These are phyloP conservation scores for Lophium mytilinum DNA, from an alignment of 495 filamentous ascomycete species.

Conservation along the genomic window DNA sequence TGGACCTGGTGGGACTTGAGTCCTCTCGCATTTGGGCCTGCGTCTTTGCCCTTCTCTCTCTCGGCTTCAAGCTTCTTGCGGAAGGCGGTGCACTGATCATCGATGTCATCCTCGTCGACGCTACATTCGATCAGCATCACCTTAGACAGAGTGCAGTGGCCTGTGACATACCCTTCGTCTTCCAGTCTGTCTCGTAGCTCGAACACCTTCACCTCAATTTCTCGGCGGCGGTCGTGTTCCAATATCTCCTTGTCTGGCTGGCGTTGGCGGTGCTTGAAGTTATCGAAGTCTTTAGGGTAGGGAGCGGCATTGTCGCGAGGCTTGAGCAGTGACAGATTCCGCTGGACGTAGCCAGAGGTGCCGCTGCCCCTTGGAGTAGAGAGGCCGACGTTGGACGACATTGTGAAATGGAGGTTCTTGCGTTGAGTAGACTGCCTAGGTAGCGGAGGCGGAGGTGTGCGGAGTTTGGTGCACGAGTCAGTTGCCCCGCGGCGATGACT, in stretches of 20 bases:
- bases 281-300: conserved; percentile 56
- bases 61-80: conserved; percentile 55
- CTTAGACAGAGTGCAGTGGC: background rate
- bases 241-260: conserved; percentile 86
- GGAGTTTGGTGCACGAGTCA: background rate
- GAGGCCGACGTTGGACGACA: conserved; percentile 98
- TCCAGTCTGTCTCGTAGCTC: conserved; percentile 84
- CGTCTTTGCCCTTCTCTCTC: conserved; percentile 38
- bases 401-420: conserved; percentile 29
- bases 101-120: conserved; percentile 73
- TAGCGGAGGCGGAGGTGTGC: background rate
- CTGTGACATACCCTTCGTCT: conserved; percentile 57
- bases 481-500: background rate
- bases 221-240: conserved; percentile 82
- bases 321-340: conserved; percentile 79
- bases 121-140: conserved; percentile 29
- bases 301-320: conserved; percentile 57
- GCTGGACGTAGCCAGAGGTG: conserved; percentile 95
- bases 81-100: conserved; percentile 53
- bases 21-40: conserved; percentile 38
- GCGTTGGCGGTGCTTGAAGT: conserved; percentile 60
- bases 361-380: conserved; percentile 89
- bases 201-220: conserved; percentile 86
- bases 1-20: conserved; percentile 93
- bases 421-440: background rate